Evolutionary conservation across 75 land plant species (phyloP), one percentile per base, ranked within the genome.

Genomic region (Pinus albicaulis): DNA sequence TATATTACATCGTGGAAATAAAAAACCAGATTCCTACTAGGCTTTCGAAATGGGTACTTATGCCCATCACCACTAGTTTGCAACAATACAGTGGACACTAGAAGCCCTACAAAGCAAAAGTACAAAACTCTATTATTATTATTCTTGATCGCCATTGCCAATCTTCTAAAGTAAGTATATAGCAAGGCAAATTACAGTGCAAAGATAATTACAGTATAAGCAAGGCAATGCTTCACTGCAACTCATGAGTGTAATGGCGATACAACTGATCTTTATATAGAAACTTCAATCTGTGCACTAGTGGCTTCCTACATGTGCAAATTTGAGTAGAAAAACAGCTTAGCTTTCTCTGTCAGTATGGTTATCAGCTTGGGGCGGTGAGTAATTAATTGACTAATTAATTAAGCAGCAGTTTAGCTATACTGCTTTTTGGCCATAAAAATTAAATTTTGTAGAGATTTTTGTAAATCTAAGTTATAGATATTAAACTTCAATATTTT

Each of bases 1-100:
- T 85, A 88, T 59, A 88, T 14, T 3, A 85, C 77, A 81, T 88
- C 90, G 53, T 88, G 90, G 79, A 88, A 88, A 69, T 66, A 88
- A 36, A 88, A 48, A 6, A 83, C 83, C 22, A 88, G 26, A n/a
- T 25, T 56, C 72, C 76, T 85, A 20, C 86, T 81, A 16, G 90
- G 90, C 59, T 71, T 44, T 16, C 16, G 68, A 7, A 25, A 69
- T 5, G 26, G 15, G 11, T 48, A 48, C 36, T 28, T 63, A 70
- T 41, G 25, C 4, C 72, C 17, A 44, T 70, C 25, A n/a, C n/a
- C n/a, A 23, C 61, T 59, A 12, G 12, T 1, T 25, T 26, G 25
- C 5, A 62, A 31, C 6, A 14, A 28, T 13, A 14, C 1, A 12
- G 34, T 15, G 44, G 44, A 65, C 7, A 65, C 34, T 7, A 65